Evolutionary conservation across 495 filamentous ascomycete species (phyloP), one percentile per base, ranked within the genome.

Genomic region (Peziza echinospora): DNA sequence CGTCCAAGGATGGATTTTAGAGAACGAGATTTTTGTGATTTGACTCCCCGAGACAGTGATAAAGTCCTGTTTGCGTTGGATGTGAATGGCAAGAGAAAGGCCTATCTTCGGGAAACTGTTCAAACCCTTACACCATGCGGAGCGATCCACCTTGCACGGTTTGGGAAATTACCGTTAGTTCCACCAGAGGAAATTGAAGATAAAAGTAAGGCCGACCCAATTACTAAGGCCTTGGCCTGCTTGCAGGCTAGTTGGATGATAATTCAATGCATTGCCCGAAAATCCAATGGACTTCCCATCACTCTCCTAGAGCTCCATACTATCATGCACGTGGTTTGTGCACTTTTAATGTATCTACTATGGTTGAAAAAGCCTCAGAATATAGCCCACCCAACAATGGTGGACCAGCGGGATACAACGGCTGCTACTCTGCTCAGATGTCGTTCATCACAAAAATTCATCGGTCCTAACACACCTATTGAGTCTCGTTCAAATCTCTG

Each of bases 291-390:
- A 1, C 26, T 57, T 4, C 54, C 54, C 19, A 45, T 53, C 7
- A 21, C 51, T 13, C 43, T 57, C 1, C 48, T 57, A 11, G 54
- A 57, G 43, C 8, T 57, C 3, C 51, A 57, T 24, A 46, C 43
- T 1, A 28, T 57, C 21, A 50, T 46, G 3, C 54, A 54, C 39
- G 54, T 57, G 17, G 24, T 44, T 10, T 56, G 51, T 43, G 51
- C 51, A 5, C 28, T 53, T 2, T n/a, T 39, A 0, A 26, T 56
- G 23, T 57, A 57, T 25, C 26, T 21, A 1, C 40, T 49, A 5
- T 57, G 54, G 54, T 41, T 53, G 21, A 47, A 59, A 21, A 49
- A 49, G 25, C 47, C 47, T 5, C 30, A 37, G 17, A 37, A n/a
- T n/a, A n/a, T n/a, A 11, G 30, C 17, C 30, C 30, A 13, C 30